Conservation (phyloP, 2,329 filamentous ascomycete species). For the Coniella vitis region DNA sequence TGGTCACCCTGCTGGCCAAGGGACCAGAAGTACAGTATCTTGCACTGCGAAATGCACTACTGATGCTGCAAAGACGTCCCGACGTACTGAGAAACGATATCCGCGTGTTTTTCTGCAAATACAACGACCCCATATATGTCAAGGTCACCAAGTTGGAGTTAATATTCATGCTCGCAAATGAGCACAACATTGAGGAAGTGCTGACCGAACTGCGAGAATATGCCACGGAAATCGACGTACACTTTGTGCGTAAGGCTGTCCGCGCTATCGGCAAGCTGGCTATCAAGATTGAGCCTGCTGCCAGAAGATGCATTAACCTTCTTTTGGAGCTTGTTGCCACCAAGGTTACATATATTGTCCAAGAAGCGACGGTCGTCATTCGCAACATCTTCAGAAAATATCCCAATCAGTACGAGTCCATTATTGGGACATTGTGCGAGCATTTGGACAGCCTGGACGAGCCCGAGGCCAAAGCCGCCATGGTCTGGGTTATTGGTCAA, state of each 20-base stretch:
- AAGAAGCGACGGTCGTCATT: constrained; percentile 97
- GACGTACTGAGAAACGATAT: constrained; percentile 96
- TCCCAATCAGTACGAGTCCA: constrained; percentile 96
- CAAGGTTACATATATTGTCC: constrained; percentile 98
- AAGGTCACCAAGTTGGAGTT: constrained; percentile 98
- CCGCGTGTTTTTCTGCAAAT: constrained; percentile 99
- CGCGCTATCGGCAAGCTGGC: constrained; percentile 95
- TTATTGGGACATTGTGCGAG: constrained; percentile 91
- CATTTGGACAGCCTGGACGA: constrained; percentile 95
- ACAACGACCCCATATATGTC: constrained; percentile 98
- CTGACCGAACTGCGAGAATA: constrained; percentile 92
- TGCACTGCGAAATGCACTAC: constrained; percentile 82
- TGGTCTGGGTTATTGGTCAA: constrained; percentile 99
- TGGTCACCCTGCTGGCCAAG: constrained; percentile 92
- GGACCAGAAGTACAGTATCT: constrained; percentile 98
- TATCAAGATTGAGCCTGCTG: constrained; percentile 96
- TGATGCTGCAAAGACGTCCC: constrained; percentile 87
- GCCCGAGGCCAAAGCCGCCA: constrained; percentile 94
- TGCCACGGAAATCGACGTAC: constrained; percentile 95
- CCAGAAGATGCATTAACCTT: constrained; percentile 84
- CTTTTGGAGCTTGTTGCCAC: constrained; percentile 89
- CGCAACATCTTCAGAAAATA: constrained; percentile 99
- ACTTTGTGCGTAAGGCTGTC: constrained; percentile 96
- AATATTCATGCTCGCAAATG: constrained; percentile 96
- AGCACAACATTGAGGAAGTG: constrained; percentile 93